A percentile compares a stretch with the other conserved stretches of the same genome.
phyloP scores from a whole-genome alignment of 495 filamentous ascomycete genomes.

The Astrothelium macrocarpum region DNA sequence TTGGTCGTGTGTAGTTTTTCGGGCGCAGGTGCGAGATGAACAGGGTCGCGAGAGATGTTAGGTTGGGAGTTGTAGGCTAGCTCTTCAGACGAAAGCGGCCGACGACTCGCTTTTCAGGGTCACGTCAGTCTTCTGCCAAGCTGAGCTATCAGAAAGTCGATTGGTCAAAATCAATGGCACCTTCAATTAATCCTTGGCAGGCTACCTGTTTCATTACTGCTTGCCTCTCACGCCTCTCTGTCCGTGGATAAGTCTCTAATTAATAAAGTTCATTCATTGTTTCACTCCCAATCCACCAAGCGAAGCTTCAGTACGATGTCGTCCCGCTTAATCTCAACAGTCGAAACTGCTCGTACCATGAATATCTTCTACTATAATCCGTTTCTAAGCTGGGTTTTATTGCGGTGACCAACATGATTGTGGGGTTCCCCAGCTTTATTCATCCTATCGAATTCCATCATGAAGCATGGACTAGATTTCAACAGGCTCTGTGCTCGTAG shows the following conservation, averaged over 20 bases:
- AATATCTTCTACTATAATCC: too few relatives aligned
- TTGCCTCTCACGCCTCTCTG: slow-evolving; percentile 7
- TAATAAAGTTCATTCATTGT: neutral
- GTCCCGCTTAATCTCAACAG: too few relatives aligned
- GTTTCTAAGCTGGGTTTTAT: too few relatives aligned
- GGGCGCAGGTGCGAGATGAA: neutral
- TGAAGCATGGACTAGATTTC: too few relatives aligned
- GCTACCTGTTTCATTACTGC: slow-evolving; percentile 9
- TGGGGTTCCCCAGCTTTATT: too few relatives aligned
- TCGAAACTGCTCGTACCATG: too few relatives aligned
- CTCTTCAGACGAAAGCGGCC: neutral
- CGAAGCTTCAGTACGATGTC: too few relatives aligned
- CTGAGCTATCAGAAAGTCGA: neutral
- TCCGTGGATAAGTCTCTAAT: too few relatives aligned
- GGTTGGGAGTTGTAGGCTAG: neutral
- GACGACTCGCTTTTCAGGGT: neutral
- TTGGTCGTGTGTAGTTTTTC: neutral
- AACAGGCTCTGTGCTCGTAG: too few relatives aligned
- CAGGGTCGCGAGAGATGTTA: neutral
- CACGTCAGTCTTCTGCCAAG: neutral
- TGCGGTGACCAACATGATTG: too few relatives aligned
- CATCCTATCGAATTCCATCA: too few relatives aligned
- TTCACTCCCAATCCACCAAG: neutral
- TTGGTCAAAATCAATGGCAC: slow-evolving; percentile 4
- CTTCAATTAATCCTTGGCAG: slow-evolving; percentile 6